Conservation (phyloP, 805 yeast genomes). For the Diddensiella santjacobensis region DNA sequence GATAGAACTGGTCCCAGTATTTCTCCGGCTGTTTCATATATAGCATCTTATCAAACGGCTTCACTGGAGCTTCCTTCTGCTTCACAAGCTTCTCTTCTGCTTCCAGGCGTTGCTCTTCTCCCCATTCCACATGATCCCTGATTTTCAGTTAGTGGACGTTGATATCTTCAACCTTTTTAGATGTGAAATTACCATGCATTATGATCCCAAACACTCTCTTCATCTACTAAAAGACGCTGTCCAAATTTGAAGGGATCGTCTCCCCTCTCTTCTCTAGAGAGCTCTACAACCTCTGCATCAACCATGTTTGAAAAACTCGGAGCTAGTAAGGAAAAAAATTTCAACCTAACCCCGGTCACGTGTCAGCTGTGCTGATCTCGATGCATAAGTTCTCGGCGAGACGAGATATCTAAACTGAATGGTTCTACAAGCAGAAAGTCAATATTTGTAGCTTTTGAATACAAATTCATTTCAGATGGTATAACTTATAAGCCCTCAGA, state of each 20-base stretch:
- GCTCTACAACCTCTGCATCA: no score
- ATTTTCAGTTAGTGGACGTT: not conserved
- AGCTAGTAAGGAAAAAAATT: no score
- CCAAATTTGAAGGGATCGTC: slow-evolving; percentile 93
- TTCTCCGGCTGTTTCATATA: slow-evolving; percentile 85
- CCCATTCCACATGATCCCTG: slow-evolving; percentile 92
- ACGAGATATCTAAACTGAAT: no score
- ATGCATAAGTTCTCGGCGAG: no score
- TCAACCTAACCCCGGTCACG: no score
- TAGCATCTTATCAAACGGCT: slow-evolving; percentile 71
- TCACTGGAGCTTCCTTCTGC: slow-evolving; percentile 82
- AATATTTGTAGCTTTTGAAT: no score
- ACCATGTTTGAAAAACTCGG: no score
- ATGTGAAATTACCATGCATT: slow-evolving; percentile 63
- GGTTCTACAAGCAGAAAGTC: no score
- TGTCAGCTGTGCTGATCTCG: no score
- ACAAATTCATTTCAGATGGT: no score
- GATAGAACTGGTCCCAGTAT: slow-evolving; percentile 93
- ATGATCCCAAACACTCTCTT: slow-evolving; percentile 77
- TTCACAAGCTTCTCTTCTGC: slow-evolving; percentile 70
- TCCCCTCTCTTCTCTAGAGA: slow-evolving; percentile 47
- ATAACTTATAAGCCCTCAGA: no score
- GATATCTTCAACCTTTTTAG: not conserved
- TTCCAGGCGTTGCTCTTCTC: slow-evolving; percentile 73
- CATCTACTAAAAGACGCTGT: slow-evolving; percentile 66